A percentile compares a stretch with the other conserved stretches of the same genome.
Conservation (phyloP, 805 yeast genomes). For the Yamadazyma kitorensis region DNA sequence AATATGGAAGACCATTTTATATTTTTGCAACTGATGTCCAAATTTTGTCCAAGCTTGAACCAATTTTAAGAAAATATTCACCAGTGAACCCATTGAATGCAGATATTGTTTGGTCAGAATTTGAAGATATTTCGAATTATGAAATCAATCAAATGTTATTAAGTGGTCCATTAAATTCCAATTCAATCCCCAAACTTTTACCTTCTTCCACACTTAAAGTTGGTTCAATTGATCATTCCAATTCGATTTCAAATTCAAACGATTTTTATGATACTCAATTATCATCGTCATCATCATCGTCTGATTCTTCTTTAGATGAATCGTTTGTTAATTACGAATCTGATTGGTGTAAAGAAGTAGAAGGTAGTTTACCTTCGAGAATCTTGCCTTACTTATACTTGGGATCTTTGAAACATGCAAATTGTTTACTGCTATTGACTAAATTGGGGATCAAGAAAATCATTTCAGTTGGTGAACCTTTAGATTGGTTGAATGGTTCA, state of each 20-base stretch:
- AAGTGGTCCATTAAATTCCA: not conserved
- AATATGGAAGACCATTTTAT: conserved; percentile 76
- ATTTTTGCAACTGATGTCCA: conserved; percentile 74
- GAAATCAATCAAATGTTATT: conserved; percentile 38
- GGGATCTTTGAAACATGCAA: conserved; percentile 84
- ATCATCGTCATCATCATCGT: not conserved
- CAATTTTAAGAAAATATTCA: conserved; percentile 56
- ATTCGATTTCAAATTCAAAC: not conserved
- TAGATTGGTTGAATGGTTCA: conserved; percentile 55
- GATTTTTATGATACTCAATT: not conserved
- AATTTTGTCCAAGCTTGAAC: conserved; percentile 62
- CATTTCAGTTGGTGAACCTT: conserved; percentile 81
- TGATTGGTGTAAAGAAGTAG: conserved; percentile 41
- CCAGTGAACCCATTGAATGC: conserved; percentile 34
- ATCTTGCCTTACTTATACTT: conserved; percentile 80
- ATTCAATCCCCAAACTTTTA: not conserved
- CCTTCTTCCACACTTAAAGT: not conserved
- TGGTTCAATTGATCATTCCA: not conserved
- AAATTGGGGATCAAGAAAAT: conserved; percentile 69
- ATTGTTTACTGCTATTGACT: conserved; percentile 57
- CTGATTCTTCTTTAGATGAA: conserved; percentile 4
- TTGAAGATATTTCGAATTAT: conserved; percentile 25
- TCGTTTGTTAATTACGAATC: not conserved
- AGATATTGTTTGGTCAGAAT: conserved; percentile 25
- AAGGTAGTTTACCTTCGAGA: conserved; percentile 79